Conservation (phyloP, 1,139 yeast species). For the Hansenula anomala region DNA sequence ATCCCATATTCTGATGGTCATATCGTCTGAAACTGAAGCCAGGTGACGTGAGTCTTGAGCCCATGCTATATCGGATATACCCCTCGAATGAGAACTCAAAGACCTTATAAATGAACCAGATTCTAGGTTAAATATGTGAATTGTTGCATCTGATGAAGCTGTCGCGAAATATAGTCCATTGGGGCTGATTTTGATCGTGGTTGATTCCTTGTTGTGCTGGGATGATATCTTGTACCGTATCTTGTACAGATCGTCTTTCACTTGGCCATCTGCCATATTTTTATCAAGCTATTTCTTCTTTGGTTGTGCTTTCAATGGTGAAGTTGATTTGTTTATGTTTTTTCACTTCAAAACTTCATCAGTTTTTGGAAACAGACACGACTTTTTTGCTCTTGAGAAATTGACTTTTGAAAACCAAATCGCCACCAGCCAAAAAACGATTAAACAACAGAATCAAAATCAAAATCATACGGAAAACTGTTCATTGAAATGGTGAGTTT, state of each 20-base stretch:
- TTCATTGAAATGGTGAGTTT: too few species aligned
- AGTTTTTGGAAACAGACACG: background rate
- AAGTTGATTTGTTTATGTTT: background rate
- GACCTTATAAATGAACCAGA: slow-evolving; percentile 30
- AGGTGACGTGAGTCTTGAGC: slow-evolving; percentile 70
- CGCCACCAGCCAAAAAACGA: too few species aligned
- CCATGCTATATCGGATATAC: slow-evolving; percentile 69
- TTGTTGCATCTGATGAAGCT: slow-evolving; percentile 39
- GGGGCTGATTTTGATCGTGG: slow-evolving; percentile 60
- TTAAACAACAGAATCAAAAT: too few species aligned
- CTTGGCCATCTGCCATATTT: background rate
- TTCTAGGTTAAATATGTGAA: slow-evolving; percentile 37
- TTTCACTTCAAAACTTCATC: background rate
- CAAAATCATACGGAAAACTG: too few species aligned
- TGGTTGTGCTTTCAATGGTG: background rate
- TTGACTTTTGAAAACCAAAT: too few species aligned
- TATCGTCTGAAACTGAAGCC: slow-evolving; percentile 87
- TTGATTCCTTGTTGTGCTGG: slow-evolving; percentile 20
- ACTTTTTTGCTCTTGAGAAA: background rate
- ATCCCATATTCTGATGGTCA: slow-evolving; percentile 74
- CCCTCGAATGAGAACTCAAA: slow-evolving; percentile 59
- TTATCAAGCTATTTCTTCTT: too few species aligned
- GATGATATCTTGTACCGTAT: slow-evolving; percentile 9
- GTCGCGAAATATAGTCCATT: slow-evolving; percentile 61
- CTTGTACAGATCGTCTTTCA: slow-evolving; percentile 1